Evolutionary conservation across 768 basidiomycete species (phyloP), one percentile per base, ranked within the genome.

Genomic region (Tulasnella sp.): DNA sequence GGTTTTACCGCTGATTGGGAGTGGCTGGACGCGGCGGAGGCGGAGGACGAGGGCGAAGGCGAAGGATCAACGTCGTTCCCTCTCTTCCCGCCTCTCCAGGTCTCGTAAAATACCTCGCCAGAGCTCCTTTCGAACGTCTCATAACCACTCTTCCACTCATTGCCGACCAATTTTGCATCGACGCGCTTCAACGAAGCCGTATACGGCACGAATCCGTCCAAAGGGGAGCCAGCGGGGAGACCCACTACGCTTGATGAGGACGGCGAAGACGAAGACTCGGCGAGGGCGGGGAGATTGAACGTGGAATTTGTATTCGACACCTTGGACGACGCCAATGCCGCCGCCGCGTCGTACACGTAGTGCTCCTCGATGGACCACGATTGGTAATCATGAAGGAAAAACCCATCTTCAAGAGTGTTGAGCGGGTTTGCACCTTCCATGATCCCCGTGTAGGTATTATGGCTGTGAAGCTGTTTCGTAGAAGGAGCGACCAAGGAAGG

Each of bases 361-460:
- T 51, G 48, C 21, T 59, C 57, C 1, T 51, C 17, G n/a, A 59
- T 34, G 17, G 19, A 25, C 57, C 57, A 59, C 2, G 57, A 49
- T 41, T 59, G 57, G 24, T 24, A 30, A 12, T 49, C 46, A 19
- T 59, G 45, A 9, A 50, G 22, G 19, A 49, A 22, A 21, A 49
- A 22, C 11, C 45, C 24, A 3, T 51, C 49, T 50, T 59, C 57
- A 31, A 59, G 46, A 4, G 46, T 49, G 42, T 49, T 49, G 34
- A 59, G 48, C n/a, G 57, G 25, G 17, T 49, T 49, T 10, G 29
- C 25, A 22, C 57, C 57, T n/a, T 19, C 27, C 57, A 59, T 59
- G 46, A 59, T 38, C 19, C n/a, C 31, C 21, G 27, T 22, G 27
- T 49, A 41, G 25, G 57, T 50, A 24, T 50, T 46, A 27, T 31